Base-by-base conservation (phyloP, 768 basidiomycete species). In the Paxillus ammoniavirescens region DNA sequence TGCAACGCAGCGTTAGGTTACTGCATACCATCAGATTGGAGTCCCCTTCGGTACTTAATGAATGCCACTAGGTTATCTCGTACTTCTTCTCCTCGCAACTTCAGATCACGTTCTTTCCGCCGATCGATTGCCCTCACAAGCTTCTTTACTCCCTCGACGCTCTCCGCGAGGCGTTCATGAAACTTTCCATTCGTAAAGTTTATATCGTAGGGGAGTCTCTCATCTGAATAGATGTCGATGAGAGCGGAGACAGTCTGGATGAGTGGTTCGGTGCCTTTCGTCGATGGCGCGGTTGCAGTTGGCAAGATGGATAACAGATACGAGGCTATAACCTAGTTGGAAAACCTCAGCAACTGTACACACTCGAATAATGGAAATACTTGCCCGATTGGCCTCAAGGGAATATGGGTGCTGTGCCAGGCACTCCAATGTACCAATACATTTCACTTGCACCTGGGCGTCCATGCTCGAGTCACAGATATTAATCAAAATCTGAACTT, bases 181-280 rank as follows among this genome's bases (percentile, higher is more conserved):
- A 80, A 89, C 13, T 71, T 66, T 0, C 82, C 82, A 52, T 84
- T 73, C 41, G 83, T 79, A 75, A 93, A 94, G 66, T 91, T 91
- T 53, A 82, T 65, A 65, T 98, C 94, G 64, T 90, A 93, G 0
- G 86, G 79, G 50, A 82, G 68, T 8, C 71, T 77, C 70, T 98
- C 94, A 71, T 98, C 94, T 4, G 93, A 91, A 68, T 89, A 98
- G 48, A 96, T 91, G 66, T 97, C 94, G 53, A 97, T 90, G 42
- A 97, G 74, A 23, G 89, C 89, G 13, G 93, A 92, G 8, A 81
- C 75, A 1, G 83, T 82, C 62, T 94, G 91, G 23, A 97, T 77
- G 49, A 89, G 75, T 0, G 87, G 79, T 65, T 94, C 91, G 0
- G 82, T 80, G 50, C 77, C 79, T 49, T 73, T 71, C 18, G 75